A percentile compares a stretch with the other conserved stretches of the same genome.
phyloP scores from a whole-genome alignment of 257 asterid genomes.

The Nyctanthes arbortristis region DNA sequence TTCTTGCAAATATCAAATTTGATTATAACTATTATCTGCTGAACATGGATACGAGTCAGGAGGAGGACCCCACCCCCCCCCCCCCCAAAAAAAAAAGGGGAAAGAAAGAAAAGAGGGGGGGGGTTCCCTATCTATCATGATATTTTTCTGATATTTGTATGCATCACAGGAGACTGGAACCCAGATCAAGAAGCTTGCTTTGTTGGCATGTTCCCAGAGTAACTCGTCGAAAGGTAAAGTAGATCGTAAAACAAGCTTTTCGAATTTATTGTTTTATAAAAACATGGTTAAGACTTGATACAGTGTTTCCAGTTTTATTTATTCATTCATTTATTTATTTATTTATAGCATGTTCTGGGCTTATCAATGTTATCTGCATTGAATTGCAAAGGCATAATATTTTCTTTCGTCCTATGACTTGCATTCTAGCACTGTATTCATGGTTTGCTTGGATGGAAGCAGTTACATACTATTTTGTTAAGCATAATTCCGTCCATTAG shows the following conservation, averaged over 20 bases:
- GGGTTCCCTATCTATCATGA: too few species aligned
- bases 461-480: neutral
- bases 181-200: conserved; percentile 51
- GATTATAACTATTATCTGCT: neutral
- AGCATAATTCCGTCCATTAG: neutral
- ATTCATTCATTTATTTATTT: too few species aligned
- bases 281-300: neutral
- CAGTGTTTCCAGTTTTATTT: neutral
- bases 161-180: conserved; percentile 50
- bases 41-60: neutral
- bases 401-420: too few species aligned
- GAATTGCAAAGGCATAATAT: too few species aligned
- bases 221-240: conserved; percentile 46
- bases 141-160: neutral
- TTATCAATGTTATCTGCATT: neutral
- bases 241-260: too few species aligned
- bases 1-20: neutral
- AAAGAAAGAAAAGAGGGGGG: too few species aligned
- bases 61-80: too few species aligned
- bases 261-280: too few species aligned
- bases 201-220: conserved; percentile 47
- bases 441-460: neutral
- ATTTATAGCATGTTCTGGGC: too few species aligned
- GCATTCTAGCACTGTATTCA: neutral
- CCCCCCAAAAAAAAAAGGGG: too few species aligned